Evolutionary conservation across 129 eudicot species (phyloP), one percentile per base, ranked within the genome.

Genomic region (Saussurea involucrata): DNA sequence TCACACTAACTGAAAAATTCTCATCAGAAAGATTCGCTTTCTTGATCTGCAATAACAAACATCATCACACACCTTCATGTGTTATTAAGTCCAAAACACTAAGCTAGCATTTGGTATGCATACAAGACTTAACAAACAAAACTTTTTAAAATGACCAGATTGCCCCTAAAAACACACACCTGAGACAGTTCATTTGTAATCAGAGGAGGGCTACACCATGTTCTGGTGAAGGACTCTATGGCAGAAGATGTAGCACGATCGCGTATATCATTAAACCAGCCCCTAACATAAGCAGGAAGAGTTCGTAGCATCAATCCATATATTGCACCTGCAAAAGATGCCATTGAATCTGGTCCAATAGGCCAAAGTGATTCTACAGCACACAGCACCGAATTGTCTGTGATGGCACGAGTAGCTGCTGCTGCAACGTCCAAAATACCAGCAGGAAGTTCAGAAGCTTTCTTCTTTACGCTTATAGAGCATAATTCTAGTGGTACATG

Each of bases 221-320:
- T 66, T 84, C 85, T 90, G 10, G 99, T 92, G 81, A 95, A 95
- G 24, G 89, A 90, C 77, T 95, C 99, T 18, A 95, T 84, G 8
- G 90, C 83, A 85, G 87, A 85, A 55, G 88, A 85, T 32, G 79
- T 80, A 15, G 95, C 82, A 29, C 96, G 96, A 66, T 92, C 96
- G 46, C 97, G 92, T 73, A 92, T 76, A 82, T 87, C 92, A 87
- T 79, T 87, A 81, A 92, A 95, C 99, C 99, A 95, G 29, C 83
- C 95, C 34, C 99, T 84, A 71, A 92, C 97, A 76, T 90, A 95
- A 75, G 99, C 99, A 55, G 99, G 96, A 73, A 95, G 95, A 71
- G 90, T 84, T 74, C 83, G 83, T 65, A 95, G 93, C 99, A 92
- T 95, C 80, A 92, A 82, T 75, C 97, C 97, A 82, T 81, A 92